Evolutionary conservation across 495 filamentous ascomycete species (phyloP).

Genomic region (Apodospora peruviana): DNA sequence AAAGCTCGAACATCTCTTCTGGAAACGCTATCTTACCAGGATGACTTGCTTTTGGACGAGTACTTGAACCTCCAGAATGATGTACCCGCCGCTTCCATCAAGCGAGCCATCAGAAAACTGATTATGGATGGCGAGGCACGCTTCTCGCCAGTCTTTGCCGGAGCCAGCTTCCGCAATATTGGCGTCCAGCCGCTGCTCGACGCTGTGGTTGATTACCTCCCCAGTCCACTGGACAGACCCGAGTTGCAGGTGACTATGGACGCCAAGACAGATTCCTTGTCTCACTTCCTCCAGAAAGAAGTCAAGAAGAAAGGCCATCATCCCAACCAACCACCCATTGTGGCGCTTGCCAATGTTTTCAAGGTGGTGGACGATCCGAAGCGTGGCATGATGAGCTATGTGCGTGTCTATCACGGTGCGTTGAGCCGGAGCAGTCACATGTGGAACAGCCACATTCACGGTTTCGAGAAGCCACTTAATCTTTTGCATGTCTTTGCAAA

Average conservation of each 20-base stretch:
- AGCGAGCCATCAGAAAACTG: slow-evolving; percentile 65
- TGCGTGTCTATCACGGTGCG: slow-evolving; percentile 84
- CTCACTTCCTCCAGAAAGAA: slow-evolving; percentile 45
- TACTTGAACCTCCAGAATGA: slow-evolving; percentile 75
- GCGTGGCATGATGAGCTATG: slow-evolving; percentile 84
- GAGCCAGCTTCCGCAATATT: slow-evolving; percentile 88
- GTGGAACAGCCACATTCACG: slow-evolving; percentile 82
- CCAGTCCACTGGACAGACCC: slow-evolving; percentile 71
- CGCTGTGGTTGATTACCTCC: slow-evolving; percentile 78
- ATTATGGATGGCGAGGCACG: slow-evolving; percentile 54
- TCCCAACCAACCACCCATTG: slow-evolving; percentile 46
- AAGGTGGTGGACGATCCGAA: slow-evolving; percentile 89
- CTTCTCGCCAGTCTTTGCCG: slow-evolving; percentile 85
- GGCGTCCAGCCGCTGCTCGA: slow-evolving; percentile 93
- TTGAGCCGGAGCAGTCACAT: slow-evolving; percentile 66
- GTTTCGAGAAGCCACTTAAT: slow-evolving; percentile 74
- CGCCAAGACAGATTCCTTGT: slow-evolving; percentile 42
- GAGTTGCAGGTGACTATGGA: slow-evolving; percentile 72
- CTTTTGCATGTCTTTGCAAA: slow-evolving; percentile 90
- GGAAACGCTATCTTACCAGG: slow-evolving; percentile 79
- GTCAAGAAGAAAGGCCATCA: slow-evolving; percentile 38
- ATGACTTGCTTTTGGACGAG: slow-evolving; percentile 77
- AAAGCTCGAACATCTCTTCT: slow-evolving; percentile 72
- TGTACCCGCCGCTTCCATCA: slow-evolving; percentile 60
- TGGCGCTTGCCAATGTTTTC: slow-evolving; percentile 83